Evolutionary conservation across 1,139 yeast genomes (phyloP), one percentile per base, ranked within the genome.

Genomic region (Hemisphaericaspora xylofermentans): DNA sequence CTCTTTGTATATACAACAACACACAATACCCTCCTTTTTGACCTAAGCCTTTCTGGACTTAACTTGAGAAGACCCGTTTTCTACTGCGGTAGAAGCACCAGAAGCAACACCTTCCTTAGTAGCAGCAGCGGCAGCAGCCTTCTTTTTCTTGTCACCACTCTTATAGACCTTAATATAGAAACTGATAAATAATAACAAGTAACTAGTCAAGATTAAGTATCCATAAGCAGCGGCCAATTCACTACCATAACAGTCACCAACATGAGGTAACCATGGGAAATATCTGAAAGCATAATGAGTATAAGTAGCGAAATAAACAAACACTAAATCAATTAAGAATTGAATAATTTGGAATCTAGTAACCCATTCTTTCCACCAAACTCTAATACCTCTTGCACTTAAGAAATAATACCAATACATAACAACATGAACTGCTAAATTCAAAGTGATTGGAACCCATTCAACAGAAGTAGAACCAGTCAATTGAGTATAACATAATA

Each of bases 281-380:
- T 79, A 82, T 45, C 67, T 71, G 56, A 70, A 74, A 31, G 86
- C 87, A 56, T 80, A 80, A 61, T 82, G 85, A 48, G 88, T 83
- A 74, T 88, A 91, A 42, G 96, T 84, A 43, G 96, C 96, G 63
- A 87, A 88, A 74, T 89, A 91, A 51, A 91, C 95, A 61, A 89
- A 89, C 35, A 78, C 80, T 61, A 93, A 78, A 65, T 93, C 98
- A 58, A 93, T 76, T 57, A 93, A 73, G 59, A 93, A 93, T 71
- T 93, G 98, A 57, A 87, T 78, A 68, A 93, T 93, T 74, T 93
- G 98, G 77, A 88, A 83, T 53, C 96, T 80, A 40, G 98, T 93
- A 54, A 93, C 97, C 97, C 97, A 93, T 71, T 91, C 96, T 71
- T 93, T 93, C 98, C 98, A 93, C 98, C 98, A 91, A 45, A 93